Percentiles rank a stretch among this genome's conserved stretches.
These are phyloP conservation scores for Musa schizocarpa DNA, from an alignment of 176 grass and related monocot genomes.

Conservation along the genomic window DNA sequence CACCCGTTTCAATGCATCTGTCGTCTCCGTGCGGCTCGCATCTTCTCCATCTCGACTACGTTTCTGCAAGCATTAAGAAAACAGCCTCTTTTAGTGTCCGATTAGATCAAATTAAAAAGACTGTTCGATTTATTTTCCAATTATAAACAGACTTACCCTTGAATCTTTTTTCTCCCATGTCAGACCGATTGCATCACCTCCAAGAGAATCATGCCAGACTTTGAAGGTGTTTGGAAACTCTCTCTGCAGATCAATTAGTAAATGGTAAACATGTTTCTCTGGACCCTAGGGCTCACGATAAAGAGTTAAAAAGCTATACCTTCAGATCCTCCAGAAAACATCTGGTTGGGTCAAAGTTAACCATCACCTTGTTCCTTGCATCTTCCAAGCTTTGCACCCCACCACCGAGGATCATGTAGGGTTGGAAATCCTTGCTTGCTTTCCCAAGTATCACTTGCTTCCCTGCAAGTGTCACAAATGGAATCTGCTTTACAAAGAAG, in stretches of 20 bases:
- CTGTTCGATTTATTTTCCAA: neutral
- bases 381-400: conserved; percentile 42
- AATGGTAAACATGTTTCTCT: conserved; percentile 1
- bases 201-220: conserved; percentile 77
- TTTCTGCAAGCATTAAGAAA: conserved; percentile 43
- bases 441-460: conserved; percentile 58
- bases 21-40: conserved; percentile 32
- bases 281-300: neutral
- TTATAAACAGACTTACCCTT: conserved; percentile 35
- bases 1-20: conserved; percentile 57
- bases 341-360: conserved; percentile 65
- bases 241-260: conserved; percentile 30
- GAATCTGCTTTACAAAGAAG: conserved; percentile 21
- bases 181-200: conserved; percentile 80
- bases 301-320: conserved; percentile 22
- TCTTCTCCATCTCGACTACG: conserved; percentile 50
- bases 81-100: conserved; percentile 2
- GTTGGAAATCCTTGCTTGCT: conserved; percentile 73
- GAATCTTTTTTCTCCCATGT: conserved; percentile 64
- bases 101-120: neutral
- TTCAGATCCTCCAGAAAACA: conserved; percentile 67
- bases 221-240: conserved; percentile 61
- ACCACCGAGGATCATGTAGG: conserved; percentile 41
- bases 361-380: conserved; percentile 65
- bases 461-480: conserved; percentile 33